Conservation (phyloP, 306 rosid species). For the Cucumis hystrix region DNA sequence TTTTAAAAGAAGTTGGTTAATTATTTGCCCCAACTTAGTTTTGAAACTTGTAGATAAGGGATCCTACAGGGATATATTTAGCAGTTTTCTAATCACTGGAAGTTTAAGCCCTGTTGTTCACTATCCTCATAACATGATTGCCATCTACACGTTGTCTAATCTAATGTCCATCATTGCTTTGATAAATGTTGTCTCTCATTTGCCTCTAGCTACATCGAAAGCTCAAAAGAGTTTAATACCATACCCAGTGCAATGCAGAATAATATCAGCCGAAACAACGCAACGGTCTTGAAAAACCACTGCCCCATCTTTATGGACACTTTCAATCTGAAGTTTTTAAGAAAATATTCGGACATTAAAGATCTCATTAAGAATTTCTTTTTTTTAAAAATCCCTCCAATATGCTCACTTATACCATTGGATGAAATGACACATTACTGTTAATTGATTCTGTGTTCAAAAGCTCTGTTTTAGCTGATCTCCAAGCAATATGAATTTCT, state of each 20-base stretch:
- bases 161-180: not conserved
- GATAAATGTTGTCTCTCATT: not conserved
- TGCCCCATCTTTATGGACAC: constrained; percentile 45
- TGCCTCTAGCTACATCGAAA: not conserved
- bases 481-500: constrained; percentile 61
- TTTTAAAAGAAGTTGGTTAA: not conserved
- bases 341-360: constrained; percentile 1
- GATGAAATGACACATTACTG: constrained; percentile 65
- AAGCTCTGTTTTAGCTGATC: constrained; percentile 23
- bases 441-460: constrained; percentile 29
- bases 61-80: not conserved
- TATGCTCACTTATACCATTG: constrained; percentile 41
- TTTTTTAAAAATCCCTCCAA: not conserved
- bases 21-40: not conserved
- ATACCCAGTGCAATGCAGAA: constrained; percentile 79
- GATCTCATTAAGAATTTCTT: not conserved
- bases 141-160: not conserved
- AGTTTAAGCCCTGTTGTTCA: not conserved
- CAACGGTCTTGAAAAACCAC: constrained; percentile 47
- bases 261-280: constrained; percentile 34
- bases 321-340: constrained; percentile 38
- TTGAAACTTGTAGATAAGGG: not conserved
- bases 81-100: not conserved
- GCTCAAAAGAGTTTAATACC: not conserved
- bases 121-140: not conserved